A percentile compares a stretch with the other conserved stretches of the same genome.
Evolutionary conservation across 176 grass and related monocot species (phyloP).

Genomic region (bread wheat (Triticum aestivum)): IWGSC_CS_RefSeq_v2.1 NC_057814.1:26098529-26099028

Average conservation of each 20-base stretch:
- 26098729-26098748: slow-evolving; percentile 10
- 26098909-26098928: background rate
- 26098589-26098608: background rate
- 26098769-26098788: background rate
- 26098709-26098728: slow-evolving; percentile 19
- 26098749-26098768: background rate
- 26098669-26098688: background rate
- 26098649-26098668: slow-evolving; percentile 4
- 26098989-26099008: background rate
- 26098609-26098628: background rate
- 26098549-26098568: background rate
- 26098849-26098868: background rate
- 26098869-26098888: slow-evolving; percentile 26
- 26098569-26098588: background rate
- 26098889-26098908: background rate
- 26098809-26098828: background rate
- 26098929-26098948: background rate
- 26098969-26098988: background rate
- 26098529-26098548: background rate
- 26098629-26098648: background rate
- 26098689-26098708: slow-evolving; percentile 25
- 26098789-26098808: background rate
- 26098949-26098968: background rate
- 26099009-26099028: background rate
- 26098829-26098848: background rate